Percentiles rank a stretch among this genome's conserved stretches.
Conservation (phyloP, 306 rosid genomes). For the Albizia julibrissin region DNA sequence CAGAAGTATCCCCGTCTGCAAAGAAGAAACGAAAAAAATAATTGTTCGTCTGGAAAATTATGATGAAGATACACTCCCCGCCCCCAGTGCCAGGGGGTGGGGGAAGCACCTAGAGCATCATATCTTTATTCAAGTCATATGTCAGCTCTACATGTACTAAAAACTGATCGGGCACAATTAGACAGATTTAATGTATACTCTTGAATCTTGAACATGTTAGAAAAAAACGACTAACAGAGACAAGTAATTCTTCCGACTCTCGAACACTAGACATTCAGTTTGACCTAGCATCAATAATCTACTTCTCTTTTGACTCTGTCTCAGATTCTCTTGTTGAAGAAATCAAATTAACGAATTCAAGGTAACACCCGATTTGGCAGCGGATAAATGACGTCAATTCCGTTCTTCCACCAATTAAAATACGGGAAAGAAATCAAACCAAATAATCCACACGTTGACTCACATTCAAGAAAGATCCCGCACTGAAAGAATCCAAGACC, state of each 20-base stretch:
- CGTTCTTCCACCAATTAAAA: background rate
- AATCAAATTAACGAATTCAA: conserved; percentile 21
- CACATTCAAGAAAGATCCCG: conserved; percentile 24
- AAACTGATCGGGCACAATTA: background rate
- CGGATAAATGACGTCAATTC: background rate
- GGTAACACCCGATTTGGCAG: background rate
- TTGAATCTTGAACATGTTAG: background rate
- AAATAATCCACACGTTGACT: conserved; percentile 22
- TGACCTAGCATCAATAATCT: background rate
- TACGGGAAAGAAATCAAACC: conserved; percentile 5
- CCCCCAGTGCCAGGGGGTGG: background rate
- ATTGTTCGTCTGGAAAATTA: background rate
- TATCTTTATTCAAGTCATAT: background rate
- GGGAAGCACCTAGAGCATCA: background rate
- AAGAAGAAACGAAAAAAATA: background rate
- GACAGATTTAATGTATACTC: background rate
- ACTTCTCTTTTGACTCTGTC: conserved; percentile 11
- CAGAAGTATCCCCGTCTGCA: conserved; percentile 26
- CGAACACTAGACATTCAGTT: background rate
- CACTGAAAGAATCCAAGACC: conserved; percentile 18
- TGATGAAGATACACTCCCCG: background rate
- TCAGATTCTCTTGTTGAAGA: conserved; percentile 23
- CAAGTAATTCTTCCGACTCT: background rate
- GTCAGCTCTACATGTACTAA: background rate
- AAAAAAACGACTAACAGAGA: background rate